phyloP scores from a whole-genome alignment of 2,329 filamentous ascomycete genomes.

The Fusarium illudens region DNA sequence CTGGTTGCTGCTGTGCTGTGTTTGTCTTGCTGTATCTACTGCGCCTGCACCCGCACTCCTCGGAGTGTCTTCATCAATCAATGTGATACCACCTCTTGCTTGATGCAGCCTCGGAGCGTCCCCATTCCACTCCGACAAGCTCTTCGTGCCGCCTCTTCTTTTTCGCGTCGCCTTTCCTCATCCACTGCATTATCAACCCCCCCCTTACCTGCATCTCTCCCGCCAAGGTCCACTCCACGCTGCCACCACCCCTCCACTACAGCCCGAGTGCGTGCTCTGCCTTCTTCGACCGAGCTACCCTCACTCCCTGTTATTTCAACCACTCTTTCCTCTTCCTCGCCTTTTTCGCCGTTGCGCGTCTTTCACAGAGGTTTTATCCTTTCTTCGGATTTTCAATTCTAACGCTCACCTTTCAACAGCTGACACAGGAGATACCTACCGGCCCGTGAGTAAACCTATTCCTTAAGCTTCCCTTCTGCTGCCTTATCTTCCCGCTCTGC shows the following conservation, averaged over 20 bases:
- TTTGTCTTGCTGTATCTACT: conserved; percentile 29
- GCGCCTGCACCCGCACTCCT: conserved; percentile 40
- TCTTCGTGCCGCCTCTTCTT: conserved; percentile 41
- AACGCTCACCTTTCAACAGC: conserved; percentile 58
- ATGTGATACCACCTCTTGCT: conserved; percentile 48
- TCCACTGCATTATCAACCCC: conserved; percentile 49
- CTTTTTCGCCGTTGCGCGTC: conserved; percentile 38
- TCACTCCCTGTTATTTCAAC: conserved; percentile 47
- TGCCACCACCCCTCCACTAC: conserved; percentile 49
- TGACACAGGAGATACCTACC: conserved; percentile 68
- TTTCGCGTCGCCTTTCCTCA: conserved; percentile 45
- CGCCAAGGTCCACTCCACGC: conserved; percentile 55
- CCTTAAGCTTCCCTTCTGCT: conserved; percentile 13
- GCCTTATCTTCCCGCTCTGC: conserved; percentile 4
- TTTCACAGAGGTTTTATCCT: conserved; percentile 38
- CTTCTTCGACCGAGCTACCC: conserved; percentile 40
- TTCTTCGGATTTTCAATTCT: conserved; percentile 37
- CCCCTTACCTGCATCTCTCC: conserved; percentile 57
- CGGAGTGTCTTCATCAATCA: conserved; percentile 46
- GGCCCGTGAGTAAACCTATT: conserved; percentile 60
- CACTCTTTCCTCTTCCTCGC: conserved; percentile 40
- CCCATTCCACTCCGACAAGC: conserved; percentile 44
- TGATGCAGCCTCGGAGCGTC: conserved; percentile 46
- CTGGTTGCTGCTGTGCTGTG: conserved; percentile 24
- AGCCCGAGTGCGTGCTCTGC: conserved; percentile 29